A percentile compares a stretch with the other conserved stretches of the same genome.
These are phyloP conservation scores for Saccharomycopsis hybrid DNA, from an alignment of 1,139 yeast species.

Conservation along the genomic window DNA sequence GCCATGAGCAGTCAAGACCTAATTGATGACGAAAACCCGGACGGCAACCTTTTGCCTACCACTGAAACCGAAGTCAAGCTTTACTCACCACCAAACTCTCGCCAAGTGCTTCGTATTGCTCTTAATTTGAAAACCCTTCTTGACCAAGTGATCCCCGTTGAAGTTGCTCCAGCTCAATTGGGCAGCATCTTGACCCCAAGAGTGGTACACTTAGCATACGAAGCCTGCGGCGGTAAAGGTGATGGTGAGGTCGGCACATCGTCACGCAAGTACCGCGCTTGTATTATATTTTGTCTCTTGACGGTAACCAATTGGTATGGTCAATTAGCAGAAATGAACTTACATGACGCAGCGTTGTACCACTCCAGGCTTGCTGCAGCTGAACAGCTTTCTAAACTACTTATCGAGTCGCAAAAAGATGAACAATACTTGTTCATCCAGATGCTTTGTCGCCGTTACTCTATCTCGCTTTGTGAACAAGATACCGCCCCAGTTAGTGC, in stretches of 20 bases:
- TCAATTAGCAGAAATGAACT: conserved; percentile 51
- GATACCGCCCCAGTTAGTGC: conserved; percentile 65
- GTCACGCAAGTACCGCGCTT: conserved; percentile 58
- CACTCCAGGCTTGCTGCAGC: conserved; percentile 59
- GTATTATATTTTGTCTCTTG: conserved; percentile 60
- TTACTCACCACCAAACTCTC: conserved; percentile 42
- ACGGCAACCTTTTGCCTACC: conserved; percentile 13
- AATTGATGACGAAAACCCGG: not conserved
- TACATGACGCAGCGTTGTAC: conserved; percentile 63
- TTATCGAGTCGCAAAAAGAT: conserved; percentile 59
- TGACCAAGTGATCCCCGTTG: conserved; percentile 52
- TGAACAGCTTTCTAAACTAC: conserved; percentile 59
- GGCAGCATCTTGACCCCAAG: conserved; percentile 45
- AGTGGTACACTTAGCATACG: conserved; percentile 53
- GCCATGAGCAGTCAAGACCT: no score
- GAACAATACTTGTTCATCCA: conserved; percentile 65
- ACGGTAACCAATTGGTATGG: conserved; percentile 78
- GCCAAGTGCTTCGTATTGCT: conserved; percentile 70
- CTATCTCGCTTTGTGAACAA: conserved; percentile 54
- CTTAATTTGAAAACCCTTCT: conserved; percentile 65
- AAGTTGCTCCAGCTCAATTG: conserved; percentile 34
- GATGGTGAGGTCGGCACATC: conserved; percentile 51
- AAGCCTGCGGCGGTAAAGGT: conserved; percentile 81
- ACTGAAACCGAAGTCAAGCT: conserved; percentile 15
- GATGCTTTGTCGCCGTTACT: conserved; percentile 71